Evolutionary conservation across 148 eudicot species (phyloP), one percentile per base, ranked within the genome.

Genomic region (Nepenthes mirabilis): DNA sequence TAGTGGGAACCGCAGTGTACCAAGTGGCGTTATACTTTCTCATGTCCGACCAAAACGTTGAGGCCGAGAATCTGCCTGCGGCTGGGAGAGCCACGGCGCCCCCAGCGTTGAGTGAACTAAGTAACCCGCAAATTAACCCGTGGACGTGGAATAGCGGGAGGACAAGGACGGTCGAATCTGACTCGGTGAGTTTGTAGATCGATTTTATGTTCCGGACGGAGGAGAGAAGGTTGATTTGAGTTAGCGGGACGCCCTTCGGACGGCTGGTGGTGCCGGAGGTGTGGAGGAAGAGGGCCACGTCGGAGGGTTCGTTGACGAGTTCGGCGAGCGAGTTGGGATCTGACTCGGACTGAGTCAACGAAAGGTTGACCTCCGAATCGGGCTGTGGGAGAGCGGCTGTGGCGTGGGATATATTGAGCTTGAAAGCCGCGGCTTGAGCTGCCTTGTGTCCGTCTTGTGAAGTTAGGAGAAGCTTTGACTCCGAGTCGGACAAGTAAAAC

Each of bases 211-310:
- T 91, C 9, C 65, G 52, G 0, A 83, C 98, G 0, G 98, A 85
- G 0, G 98, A 82, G 3, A 61, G 72, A 0, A 91, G 56, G 58
- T 91, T 91, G 48, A 78, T 80, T 55, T 91, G 98, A 43, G 70
- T 88, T 35, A 91, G 48, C 6, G 96, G 98, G 23, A 91, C 98
- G 37, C 98, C 98, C 69, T 91, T 91, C 9, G 98, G 98, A 5
- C 94, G 90, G 63, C 96, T 88, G 2, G 98, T 91, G 50, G 98
- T 91, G 60, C 98, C 98, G 32, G 96, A 88, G 5, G 98, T 91
- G 88, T 91, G 98, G 47, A 91, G 82, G 67, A 91, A 91, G 9
- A 91, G 80, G 0, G 94, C 80, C 49, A 74, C 72, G 48, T 91
- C 98, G 14, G 82, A 71, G 0, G 98, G 86, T 35, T 91, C 88